phyloP scores from a whole-genome alignment of 106 monocot species.

The Dendrobium catenatum region DNA sequence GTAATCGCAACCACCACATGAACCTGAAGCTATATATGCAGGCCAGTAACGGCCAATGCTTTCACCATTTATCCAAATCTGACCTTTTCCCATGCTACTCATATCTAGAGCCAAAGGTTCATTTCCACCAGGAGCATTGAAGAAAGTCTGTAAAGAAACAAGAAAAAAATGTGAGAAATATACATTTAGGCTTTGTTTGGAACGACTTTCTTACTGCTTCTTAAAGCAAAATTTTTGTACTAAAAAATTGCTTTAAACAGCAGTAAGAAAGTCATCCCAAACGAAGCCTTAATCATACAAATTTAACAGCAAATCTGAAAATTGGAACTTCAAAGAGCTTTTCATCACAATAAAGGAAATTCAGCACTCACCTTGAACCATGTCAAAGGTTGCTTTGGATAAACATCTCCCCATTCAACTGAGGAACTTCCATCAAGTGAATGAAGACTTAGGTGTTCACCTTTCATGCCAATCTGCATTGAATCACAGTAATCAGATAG shows the following conservation, averaged over 20 bases:
- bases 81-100: conserved; percentile 86
- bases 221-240: no score
- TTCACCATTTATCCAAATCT: conserved; percentile 73
- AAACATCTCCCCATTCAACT: conserved; percentile 58
- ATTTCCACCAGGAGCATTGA: conserved; percentile 64
- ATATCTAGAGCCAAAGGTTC: conserved; percentile 76
- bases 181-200: background rate
- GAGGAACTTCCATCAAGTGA: conserved; percentile 47
- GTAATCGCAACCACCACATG: conserved; percentile 59
- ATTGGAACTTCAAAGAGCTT: background rate
- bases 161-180: background rate
- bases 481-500: background rate
- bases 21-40: conserved; percentile 56
- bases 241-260: no score
- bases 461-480: conserved; percentile 60
- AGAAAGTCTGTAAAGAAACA: conserved; percentile 33
- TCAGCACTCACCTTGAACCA: conserved; percentile 63
- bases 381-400: conserved; percentile 38
- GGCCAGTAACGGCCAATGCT: conserved; percentile 78
- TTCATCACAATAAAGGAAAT: background rate
- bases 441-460: conserved; percentile 52
- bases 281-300: background rate
- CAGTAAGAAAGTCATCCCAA: no score
- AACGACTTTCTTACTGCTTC: no score
- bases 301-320: background rate